Conservation (phyloP, 2,329 filamentous ascomycete genomes). For the Stagonosporopsis vannaccii region DNA sequence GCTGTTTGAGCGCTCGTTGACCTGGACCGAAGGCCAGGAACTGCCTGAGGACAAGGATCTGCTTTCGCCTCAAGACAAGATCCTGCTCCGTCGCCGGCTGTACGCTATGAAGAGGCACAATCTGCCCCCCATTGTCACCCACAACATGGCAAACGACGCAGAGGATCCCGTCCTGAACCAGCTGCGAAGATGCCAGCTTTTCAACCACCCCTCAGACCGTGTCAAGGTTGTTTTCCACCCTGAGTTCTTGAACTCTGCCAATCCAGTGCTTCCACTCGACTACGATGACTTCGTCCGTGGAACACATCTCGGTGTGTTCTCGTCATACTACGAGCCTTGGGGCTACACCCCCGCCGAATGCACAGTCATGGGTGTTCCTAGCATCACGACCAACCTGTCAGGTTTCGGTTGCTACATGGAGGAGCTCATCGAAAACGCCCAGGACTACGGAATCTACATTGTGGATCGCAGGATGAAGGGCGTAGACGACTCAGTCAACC, state of each 20-base stretch:
- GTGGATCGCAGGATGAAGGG: slow-evolving; percentile 95
- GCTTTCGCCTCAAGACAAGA: slow-evolving; percentile 88
- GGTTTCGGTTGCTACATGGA: slow-evolving; percentile 99
- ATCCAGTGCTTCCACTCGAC: slow-evolving; percentile 92
- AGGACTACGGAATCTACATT: slow-evolving; percentile 98
- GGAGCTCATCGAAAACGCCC: slow-evolving; percentile 96
- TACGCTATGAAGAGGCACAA: slow-evolving; percentile 96
- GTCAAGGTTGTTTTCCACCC: slow-evolving; percentile 99
- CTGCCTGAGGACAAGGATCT: slow-evolving; percentile 97
- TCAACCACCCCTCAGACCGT: slow-evolving; percentile 93
- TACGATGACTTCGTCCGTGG: slow-evolving; percentile 99
- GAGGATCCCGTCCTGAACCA: slow-evolving; percentile 97
- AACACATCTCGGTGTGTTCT: slow-evolving; percentile 93
- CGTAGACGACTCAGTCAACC: slow-evolving; percentile 96
- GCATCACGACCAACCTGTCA: slow-evolving; percentile 96
- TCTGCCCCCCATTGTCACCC: slow-evolving; percentile 93
- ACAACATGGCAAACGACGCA: slow-evolving; percentile 95
- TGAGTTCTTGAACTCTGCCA: slow-evolving; percentile 94
- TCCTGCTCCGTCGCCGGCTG: slow-evolving; percentile 86
- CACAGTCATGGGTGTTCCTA: slow-evolving; percentile 98
- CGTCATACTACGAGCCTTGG: slow-evolving; percentile 99
- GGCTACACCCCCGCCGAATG: slow-evolving; percentile 98
- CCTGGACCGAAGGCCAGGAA: slow-evolving; percentile 93
- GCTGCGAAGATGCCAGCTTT: slow-evolving; percentile 92
- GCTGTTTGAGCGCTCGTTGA: slow-evolving; percentile 91